Evolutionary conservation across 139 green algal species (phyloP).

Genomic region (Pleodorina starrii): DNA sequence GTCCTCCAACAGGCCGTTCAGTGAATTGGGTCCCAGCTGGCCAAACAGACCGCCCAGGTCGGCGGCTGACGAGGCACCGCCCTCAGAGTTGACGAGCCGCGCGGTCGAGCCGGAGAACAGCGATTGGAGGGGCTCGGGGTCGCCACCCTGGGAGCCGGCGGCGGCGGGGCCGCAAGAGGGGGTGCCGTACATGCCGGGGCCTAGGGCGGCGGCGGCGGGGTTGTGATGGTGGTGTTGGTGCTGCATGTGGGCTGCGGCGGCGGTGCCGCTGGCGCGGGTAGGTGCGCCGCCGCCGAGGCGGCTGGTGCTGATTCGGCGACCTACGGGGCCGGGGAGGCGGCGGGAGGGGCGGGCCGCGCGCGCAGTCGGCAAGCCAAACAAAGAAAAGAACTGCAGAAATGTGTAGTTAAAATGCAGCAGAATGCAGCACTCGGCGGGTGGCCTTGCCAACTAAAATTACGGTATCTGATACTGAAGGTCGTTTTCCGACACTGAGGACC

Average conservation of each 20-base stretch:
- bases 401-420: too few species aligned
- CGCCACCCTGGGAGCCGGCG: neutral
- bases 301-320: neutral
- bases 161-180: neutral
- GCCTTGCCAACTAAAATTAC: too few species aligned
- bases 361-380: too few species aligned
- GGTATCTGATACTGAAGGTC: too few species aligned
- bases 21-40: neutral
- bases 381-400: too few species aligned
- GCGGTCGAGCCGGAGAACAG: neutral
- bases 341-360: too few species aligned
- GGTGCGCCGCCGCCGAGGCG: neutral
- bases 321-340: too few species aligned
- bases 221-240: neutral
- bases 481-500: too few species aligned
- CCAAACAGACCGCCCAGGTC: neutral
- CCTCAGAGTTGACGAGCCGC: neutral
- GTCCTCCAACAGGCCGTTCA: neutral
- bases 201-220: neutral
- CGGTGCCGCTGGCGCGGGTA: neutral
- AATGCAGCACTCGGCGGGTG: too few species aligned
- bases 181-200: neutral
- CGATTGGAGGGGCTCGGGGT: neutral
- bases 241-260: constrained; percentile 3
- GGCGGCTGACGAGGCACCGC: neutral